Evolutionary conservation across 2,329 filamentous ascomycete genomes (phyloP), one percentile per base, ranked within the genome.

Genomic region (Metarhizium anisopliae): DNA sequence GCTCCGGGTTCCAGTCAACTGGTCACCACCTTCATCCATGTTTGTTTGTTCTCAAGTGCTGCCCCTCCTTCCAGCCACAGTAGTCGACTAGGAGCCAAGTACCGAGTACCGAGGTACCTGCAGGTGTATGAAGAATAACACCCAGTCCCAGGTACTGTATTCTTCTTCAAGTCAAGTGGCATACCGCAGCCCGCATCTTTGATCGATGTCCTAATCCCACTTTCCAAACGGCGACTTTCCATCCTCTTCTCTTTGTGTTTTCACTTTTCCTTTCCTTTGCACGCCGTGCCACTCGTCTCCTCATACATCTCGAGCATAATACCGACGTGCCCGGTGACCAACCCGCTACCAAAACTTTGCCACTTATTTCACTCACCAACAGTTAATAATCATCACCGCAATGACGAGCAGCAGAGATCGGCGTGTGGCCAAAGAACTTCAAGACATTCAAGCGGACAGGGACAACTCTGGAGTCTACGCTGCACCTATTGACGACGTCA

Each of bases 381-480:
- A 8, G 11, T 49, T n/a, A 47, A 47, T 47, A 47, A 30, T 49
- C 20, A 6, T 30, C 45, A 16, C 45, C 58, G 60, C 64, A 64
- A 81, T 78, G 77, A 68, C 77, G 52, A 77, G 74, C 49, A 80
- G 77, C 50, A 72, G 80, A 59, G 74, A 79, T 56, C 77, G 84
- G 52, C 80, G 85, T 52, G 80, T 94, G 54, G 75, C 81, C 60
- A 93, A 92, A 72, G 89, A 94, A 78, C 78, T 94, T 55, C 74
- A 75, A 59, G 89, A 93, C 66, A 89, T 94, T 61, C 73, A 84
- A 52, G 77, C 77, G 58, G 94, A 99, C 78, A 73, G 68, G 58
- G 79, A 81, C 55, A 81, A 83, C 59, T 95, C 90, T 20, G 86
- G 89, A 58, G 89, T 97, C 64, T 79, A 78, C 35, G 89, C 89